A percentile compares a stretch with the other conserved stretches of the same genome.
phyloP scores from a whole-genome alignment of 345 rosid species.

The Citrus glauca region DNA sequence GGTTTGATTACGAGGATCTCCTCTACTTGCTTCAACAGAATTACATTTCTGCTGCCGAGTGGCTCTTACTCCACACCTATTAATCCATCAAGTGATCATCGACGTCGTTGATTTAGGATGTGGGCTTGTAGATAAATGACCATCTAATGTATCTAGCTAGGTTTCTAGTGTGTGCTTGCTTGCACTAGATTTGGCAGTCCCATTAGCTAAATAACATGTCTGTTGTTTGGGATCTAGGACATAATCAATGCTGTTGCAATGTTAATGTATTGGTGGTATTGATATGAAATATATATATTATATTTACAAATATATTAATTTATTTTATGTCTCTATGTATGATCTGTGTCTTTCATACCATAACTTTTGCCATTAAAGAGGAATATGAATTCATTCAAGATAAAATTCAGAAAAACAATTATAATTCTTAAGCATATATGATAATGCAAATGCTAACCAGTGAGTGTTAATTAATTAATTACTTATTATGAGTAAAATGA shows the following conservation, averaged over 20 bases:
- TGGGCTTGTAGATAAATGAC: slow-evolving; percentile 5
- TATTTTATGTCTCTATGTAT: neutral
- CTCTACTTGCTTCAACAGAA: slow-evolving; percentile 38
- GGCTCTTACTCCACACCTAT: slow-evolving; percentile 20
- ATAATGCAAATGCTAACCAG: too few relatives aligned
- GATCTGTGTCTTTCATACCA: neutral
- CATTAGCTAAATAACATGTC: neutral
- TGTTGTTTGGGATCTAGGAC: neutral
- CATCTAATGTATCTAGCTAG: neutral
- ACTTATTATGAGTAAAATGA: neutral
- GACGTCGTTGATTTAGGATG: neutral
- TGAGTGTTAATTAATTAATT: neutral
- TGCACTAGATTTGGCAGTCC: neutral
- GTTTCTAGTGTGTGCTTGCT: slow-evolving; percentile 3
- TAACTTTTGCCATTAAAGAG: neutral
- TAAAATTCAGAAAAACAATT: neutral
- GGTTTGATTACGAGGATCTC: slow-evolving; percentile 36
- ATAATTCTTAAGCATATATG: neutral
- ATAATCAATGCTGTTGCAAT: neutral
- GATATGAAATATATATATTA: neutral
- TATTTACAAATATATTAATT: neutral
- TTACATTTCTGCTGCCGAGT: slow-evolving; percentile 47
- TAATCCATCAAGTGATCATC: too few relatives aligned
- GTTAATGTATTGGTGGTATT: neutral
- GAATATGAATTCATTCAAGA: neutral